A percentile compares a stretch with the other conserved stretches of the same genome.
Conservation (phyloP, 148 eudicot genomes). For the Chenopodium quinoa region DNA sequence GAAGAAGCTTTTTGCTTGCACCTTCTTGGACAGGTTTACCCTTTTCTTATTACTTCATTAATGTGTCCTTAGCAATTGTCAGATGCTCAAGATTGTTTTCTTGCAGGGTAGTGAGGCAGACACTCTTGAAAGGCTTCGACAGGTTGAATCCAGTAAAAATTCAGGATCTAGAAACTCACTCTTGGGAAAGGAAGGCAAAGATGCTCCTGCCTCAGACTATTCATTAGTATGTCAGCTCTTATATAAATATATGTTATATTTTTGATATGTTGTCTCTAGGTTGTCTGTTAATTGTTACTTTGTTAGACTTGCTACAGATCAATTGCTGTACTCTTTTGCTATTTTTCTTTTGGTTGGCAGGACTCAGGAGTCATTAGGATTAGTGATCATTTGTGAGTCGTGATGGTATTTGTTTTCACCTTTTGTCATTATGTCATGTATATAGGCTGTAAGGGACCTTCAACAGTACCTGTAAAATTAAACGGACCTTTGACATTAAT, state of each 20-base stretch:
- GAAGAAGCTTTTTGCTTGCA: conserved; percentile 85
- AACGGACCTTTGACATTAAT: background rate
- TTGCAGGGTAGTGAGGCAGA: conserved; percentile 79
- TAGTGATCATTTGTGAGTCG: background rate
- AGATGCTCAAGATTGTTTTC: conserved; percentile 13
- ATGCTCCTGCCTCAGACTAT: conserved; percentile 43
- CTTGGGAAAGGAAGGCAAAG: conserved; percentile 50
- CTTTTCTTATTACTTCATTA: conserved; percentile 11
- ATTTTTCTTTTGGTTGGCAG: background rate
- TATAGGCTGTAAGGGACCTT: background rate
- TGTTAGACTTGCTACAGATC: background rate
- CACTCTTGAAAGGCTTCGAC: conserved; percentile 66
- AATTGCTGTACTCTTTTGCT: background rate
- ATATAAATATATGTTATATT: background rate
- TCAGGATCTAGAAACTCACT: conserved; percentile 49
- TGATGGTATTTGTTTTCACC: background rate
- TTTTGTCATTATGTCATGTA: background rate
- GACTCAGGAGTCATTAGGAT: background rate
- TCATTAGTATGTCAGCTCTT: conserved; percentile 54
- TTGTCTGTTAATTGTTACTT: background rate
- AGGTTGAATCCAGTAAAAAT: conserved; percentile 49
- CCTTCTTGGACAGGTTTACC: conserved; percentile 85
- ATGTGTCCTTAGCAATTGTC: background rate
- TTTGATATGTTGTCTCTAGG: background rate
- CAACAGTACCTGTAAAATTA: too few species aligned